Evolutionary conservation across 768 basidiomycete species (phyloP).

Genomic region (Mycena indigotica): DNA sequence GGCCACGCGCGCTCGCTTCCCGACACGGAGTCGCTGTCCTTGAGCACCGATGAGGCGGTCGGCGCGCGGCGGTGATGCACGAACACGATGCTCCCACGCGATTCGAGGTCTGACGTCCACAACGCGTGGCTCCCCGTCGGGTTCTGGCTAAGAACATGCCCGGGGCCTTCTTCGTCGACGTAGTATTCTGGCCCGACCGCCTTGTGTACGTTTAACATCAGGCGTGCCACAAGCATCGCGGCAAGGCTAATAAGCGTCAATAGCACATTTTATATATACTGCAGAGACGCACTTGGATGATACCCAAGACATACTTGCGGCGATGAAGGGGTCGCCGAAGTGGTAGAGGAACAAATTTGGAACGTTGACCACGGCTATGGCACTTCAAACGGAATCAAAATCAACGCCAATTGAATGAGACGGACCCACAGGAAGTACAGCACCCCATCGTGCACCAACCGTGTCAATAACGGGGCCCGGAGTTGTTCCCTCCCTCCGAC

Average conservation of each 20-base stretch:
- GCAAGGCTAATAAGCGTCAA: background rate
- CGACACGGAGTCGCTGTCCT: background rate
- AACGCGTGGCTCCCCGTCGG: no score
- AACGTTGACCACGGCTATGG: background rate
- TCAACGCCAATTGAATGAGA: background rate
- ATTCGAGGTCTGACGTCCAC: background rate
- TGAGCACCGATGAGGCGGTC: background rate
- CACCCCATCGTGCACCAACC: slow-evolving; percentile 4
- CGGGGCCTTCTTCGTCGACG: background rate
- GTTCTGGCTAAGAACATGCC: no score
- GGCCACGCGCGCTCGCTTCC: background rate
- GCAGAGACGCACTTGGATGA: background rate
- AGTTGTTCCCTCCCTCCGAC: background rate
- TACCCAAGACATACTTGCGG: slow-evolving; percentile 2
- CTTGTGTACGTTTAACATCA: slow-evolving; percentile 11
- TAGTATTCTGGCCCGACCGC: background rate
- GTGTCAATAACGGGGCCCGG: background rate
- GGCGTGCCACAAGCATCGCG: slow-evolving; percentile 2
- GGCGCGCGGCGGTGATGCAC: background rate
- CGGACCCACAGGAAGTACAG: slow-evolving; percentile 7
- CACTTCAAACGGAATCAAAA: background rate
- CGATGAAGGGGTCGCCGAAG: slow-evolving; percentile 1
- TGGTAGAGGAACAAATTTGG: background rate
- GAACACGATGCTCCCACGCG: background rate
- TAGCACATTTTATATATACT: background rate